A percentile compares a stretch with the other conserved stretches of the same genome.
Conservation (phyloP, 2,329 filamentous ascomycete species). For the Fusarium redolens region DNA sequence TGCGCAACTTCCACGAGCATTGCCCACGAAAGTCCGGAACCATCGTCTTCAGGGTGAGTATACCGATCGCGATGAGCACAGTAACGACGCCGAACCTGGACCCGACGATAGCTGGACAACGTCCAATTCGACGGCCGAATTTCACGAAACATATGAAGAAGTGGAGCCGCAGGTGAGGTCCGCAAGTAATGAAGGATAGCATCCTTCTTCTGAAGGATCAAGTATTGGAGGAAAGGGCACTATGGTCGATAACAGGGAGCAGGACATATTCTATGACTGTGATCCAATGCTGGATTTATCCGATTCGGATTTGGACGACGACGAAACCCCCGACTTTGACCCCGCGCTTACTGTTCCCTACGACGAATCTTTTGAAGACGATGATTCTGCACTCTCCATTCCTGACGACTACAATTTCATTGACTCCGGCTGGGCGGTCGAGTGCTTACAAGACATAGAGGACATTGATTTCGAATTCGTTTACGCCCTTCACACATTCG, state of each 20-base stretch:
- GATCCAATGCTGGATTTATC: constrained; percentile 13
- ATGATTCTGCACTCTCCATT: constrained; percentile 64
- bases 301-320: constrained; percentile 19
- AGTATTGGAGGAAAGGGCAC: background rate
- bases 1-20: constrained; percentile 29
- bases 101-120: constrained; percentile 17
- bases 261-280: constrained; percentile 36
- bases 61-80: constrained; percentile 48
- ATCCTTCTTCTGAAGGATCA: constrained; percentile 24
- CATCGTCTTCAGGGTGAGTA: constrained; percentile 64
- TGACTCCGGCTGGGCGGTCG: constrained; percentile 78
- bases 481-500: constrained; percentile 96
- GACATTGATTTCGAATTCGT: constrained; percentile 99
- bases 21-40: constrained; percentile 43
- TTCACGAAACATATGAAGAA: constrained; percentile 9
- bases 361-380: constrained; percentile 57
- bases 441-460: constrained; percentile 93
- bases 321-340: constrained; percentile 42
- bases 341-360: constrained; percentile 58
- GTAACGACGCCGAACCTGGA: constrained; percentile 44
- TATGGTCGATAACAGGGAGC: constrained; percentile 3
- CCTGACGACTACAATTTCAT: constrained; percentile 70
- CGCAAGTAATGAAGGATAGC: constrained; percentile 32
- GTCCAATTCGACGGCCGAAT: constrained; percentile 21
- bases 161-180: background rate